Percentiles rank a stretch among this genome's conserved stretches.
phyloP scores from a whole-genome alignment of 1,284 basidiomycete genomes.

The Boletellus sp. region DNA sequence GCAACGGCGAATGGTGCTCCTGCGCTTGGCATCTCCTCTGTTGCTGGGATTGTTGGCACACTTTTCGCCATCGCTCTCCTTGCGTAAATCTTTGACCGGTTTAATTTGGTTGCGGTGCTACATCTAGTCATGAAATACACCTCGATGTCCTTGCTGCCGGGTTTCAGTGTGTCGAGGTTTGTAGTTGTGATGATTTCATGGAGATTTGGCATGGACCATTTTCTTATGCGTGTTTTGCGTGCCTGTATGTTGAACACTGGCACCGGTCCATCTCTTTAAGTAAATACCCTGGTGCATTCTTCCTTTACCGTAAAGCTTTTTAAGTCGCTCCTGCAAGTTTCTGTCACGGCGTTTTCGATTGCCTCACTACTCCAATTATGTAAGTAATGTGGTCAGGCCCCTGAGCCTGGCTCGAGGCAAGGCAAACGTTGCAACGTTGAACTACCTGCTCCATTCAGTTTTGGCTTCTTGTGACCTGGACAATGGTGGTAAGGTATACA shows the following conservation, averaged over 20 bases:
- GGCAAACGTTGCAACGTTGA: too few relatives aligned
- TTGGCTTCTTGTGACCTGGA: too few relatives aligned
- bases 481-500: too few relatives aligned
- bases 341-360: too few relatives aligned
- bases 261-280: conserved; percentile 20
- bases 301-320: conserved; percentile 16
- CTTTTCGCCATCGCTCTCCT: conserved; percentile 47
- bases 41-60: conserved; percentile 41
- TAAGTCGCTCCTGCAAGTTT: not conserved
- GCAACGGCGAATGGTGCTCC: conserved; percentile 34
- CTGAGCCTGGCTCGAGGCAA: too few relatives aligned
- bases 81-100: conserved; percentile 30
- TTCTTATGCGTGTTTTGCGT: conserved; percentile 6
- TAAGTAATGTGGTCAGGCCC: too few relatives aligned
- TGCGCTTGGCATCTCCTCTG: conserved; percentile 37
- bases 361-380: too few relatives aligned
- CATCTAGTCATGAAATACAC: conserved; percentile 6
- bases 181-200: conserved; percentile 2
- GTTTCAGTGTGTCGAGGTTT: not conserved
- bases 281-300: conserved; percentile 21
- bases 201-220: conserved; percentile 13
- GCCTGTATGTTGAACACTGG: conserved; percentile 26
- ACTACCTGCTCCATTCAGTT: too few relatives aligned
- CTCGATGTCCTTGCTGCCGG: not conserved
- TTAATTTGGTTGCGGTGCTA: not conserved